These are phyloP conservation scores for Yamadazyma siamensis DNA, from an alignment of 1,139 yeast genomes.

Conservation along the genomic window DNA sequence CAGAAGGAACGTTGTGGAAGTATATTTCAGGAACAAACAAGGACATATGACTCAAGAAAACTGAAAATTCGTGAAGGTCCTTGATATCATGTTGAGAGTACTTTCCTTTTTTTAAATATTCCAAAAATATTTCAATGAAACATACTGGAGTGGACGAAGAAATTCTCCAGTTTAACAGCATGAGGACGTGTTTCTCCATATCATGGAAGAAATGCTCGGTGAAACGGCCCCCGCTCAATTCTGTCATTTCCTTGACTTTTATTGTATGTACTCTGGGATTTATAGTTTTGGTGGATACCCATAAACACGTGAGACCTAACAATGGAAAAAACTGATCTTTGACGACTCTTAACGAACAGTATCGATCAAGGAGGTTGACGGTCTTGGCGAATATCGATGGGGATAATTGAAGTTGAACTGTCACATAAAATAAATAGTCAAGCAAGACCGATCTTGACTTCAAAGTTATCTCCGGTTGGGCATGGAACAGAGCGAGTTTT, in stretches of 20 bases:
- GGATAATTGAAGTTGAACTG: conserved; percentile 44
- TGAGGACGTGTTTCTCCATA: conserved; percentile 65
- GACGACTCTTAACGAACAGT: conserved; percentile 46
- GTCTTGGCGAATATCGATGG: conserved; percentile 53
- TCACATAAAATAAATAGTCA: conserved; percentile 53
- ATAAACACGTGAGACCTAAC: conserved; percentile 64
- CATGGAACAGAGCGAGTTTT: conserved; percentile 14
- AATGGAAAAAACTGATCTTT: conserved; percentile 59
- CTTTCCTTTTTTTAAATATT: not conserved
- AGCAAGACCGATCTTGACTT: conserved; percentile 48
- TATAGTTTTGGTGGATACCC: conserved; percentile 71
- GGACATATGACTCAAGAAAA: not conserved
- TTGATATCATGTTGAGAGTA: not conserved
- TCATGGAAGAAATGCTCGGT: conserved; percentile 57
- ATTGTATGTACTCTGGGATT: conserved; percentile 50
- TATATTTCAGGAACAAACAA: not conserved
- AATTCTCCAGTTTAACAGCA: conserved; percentile 54
- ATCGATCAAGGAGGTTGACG: conserved; percentile 52
- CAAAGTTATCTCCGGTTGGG: conserved; percentile 49
- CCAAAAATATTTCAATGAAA: conserved; percentile 52
- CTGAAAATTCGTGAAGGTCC: not conserved
- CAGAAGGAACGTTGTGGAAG: not conserved
- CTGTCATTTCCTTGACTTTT: conserved; percentile 56
- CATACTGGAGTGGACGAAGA: conserved; percentile 58
- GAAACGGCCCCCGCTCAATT: conserved; percentile 58